phyloP scores from a whole-genome alignment of 2,329 filamentous ascomycete species.

The Verticillium zaregamsianum region DNA sequence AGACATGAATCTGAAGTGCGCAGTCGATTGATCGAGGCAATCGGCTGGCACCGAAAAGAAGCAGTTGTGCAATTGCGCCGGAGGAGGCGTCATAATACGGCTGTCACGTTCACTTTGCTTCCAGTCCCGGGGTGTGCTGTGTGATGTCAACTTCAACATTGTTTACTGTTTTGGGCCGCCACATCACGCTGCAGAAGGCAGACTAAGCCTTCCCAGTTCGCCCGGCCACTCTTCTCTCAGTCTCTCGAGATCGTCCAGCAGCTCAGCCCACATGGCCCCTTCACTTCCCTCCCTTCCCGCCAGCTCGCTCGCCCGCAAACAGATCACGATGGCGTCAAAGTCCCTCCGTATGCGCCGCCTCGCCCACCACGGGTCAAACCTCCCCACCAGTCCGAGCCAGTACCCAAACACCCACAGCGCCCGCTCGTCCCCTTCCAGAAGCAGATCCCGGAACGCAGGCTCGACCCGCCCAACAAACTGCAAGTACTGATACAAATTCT shows the following conservation, averaged over 20 bases:
- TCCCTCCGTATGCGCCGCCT: constrained; percentile 12
- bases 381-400: constrained; percentile 18
- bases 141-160: too few relatives aligned
- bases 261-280: constrained; percentile 14
- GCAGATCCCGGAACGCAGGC: constrained; percentile 12
- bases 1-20: too few relatives aligned
- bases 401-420: constrained; percentile 20
- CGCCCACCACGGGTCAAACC: constrained; percentile 20
- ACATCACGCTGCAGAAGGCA: not conserved
- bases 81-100: too few relatives aligned
- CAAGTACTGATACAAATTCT: constrained; percentile 15
- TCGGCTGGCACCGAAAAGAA: too few relatives aligned
- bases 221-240: not conserved
- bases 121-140: too few relatives aligned
- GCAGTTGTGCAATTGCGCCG: too few relatives aligned
- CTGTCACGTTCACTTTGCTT: too few relatives aligned
- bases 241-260: constrained; percentile 16
- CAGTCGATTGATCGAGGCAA: too few relatives aligned
- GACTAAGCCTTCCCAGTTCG: not conserved
- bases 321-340: constrained; percentile 13
- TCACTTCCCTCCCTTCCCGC: constrained; percentile 9
- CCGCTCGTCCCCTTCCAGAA: constrained; percentile 14
- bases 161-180: too few relatives aligned
- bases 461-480: constrained; percentile 16
- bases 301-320: constrained; percentile 10